A percentile compares a stretch with the other conserved stretches of the same genome.
Evolutionary conservation across 495 filamentous ascomycete species (phyloP).

Genomic region (Aspergillus sclerotiicarbonarius): DNA sequence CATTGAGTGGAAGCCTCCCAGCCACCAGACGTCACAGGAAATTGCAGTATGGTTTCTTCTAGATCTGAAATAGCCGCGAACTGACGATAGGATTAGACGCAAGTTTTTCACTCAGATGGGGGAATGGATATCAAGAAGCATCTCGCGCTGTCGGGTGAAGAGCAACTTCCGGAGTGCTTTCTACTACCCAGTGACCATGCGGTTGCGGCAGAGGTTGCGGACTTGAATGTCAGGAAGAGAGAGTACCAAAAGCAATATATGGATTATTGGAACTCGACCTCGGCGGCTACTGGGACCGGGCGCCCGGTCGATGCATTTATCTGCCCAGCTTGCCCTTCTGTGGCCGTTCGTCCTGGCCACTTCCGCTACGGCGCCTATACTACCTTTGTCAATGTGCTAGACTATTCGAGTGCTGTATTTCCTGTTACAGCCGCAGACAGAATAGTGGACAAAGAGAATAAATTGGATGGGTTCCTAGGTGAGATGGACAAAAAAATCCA

Average conservation of each 20-base stretch:
- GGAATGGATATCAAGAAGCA: slow-evolving; percentile 49
- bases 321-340: slow-evolving; percentile 42
- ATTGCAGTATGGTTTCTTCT: slow-evolving; percentile 27
- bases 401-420: slow-evolving; percentile 56
- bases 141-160: slow-evolving; percentile 58
- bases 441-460: slow-evolving; percentile 43
- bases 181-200: slow-evolving; percentile 39
- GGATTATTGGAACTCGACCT: slow-evolving; percentile 68
- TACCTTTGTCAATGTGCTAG: slow-evolving; percentile 52
- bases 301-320: slow-evolving; percentile 57
- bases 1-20: slow-evolving; percentile 58
- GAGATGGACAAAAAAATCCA: slow-evolving; percentile 45
- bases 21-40: slow-evolving; percentile 35
- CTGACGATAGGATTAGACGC: background rate
- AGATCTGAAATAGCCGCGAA: background rate
- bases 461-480: no score
- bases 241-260: slow-evolving; percentile 62
- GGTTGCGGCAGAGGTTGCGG: slow-evolving; percentile 49
- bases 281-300: slow-evolving; percentile 51
- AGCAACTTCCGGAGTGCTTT: no score
- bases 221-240: slow-evolving; percentile 55
- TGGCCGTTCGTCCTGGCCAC: slow-evolving; percentile 48
- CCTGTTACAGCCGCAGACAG: slow-evolving; percentile 60
- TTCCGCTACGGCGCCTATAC: slow-evolving; percentile 54
- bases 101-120: slow-evolving; percentile 43